phyloP scores from a whole-genome alignment of 2,329 filamentous ascomycete genomes.

The Aspergillus eucalypticola region DNA sequence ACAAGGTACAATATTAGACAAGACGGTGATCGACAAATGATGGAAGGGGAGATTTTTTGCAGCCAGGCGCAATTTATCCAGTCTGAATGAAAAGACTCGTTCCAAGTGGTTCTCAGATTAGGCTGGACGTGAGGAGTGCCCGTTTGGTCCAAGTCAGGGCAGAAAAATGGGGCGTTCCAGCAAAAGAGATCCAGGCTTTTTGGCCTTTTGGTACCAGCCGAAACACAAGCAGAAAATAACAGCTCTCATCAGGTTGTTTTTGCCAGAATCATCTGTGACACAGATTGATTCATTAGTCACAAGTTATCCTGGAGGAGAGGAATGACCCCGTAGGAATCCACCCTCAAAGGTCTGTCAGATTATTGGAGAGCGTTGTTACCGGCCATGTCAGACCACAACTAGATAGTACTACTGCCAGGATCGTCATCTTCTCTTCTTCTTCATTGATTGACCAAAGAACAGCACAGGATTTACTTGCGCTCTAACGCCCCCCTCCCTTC shows the following conservation, averaged over 20 bases:
- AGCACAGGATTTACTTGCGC: not conserved
- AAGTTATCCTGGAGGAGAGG: not conserved
- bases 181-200: slow-evolving; percentile 4
- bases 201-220: not conserved
- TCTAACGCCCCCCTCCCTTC: too few species aligned
- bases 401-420: not conserved
- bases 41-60: slow-evolving; percentile 8
- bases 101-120: slow-evolving; percentile 14
- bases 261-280: not conserved
- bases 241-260: not conserved
- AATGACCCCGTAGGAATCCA: not conserved
- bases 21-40: slow-evolving; percentile 22
- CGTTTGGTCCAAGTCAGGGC: slow-evolving; percentile 8
- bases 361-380: not conserved
- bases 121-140: slow-evolving; percentile 15
- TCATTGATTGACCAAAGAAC: not conserved
- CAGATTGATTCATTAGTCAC: not conserved
- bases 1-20: slow-evolving; percentile 14
- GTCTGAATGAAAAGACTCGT: slow-evolving; percentile 13
- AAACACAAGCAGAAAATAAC: not conserved
- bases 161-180: slow-evolving; percentile 5
- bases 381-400: not conserved
- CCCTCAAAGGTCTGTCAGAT: not conserved
- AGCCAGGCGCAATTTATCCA: slow-evolving; percentile 3
- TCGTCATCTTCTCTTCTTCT: not conserved